These are phyloP conservation scores for Sisymbrium altissimum DNA, from an alignment of 345 rosid species.

Conservation along the genomic window DNA sequence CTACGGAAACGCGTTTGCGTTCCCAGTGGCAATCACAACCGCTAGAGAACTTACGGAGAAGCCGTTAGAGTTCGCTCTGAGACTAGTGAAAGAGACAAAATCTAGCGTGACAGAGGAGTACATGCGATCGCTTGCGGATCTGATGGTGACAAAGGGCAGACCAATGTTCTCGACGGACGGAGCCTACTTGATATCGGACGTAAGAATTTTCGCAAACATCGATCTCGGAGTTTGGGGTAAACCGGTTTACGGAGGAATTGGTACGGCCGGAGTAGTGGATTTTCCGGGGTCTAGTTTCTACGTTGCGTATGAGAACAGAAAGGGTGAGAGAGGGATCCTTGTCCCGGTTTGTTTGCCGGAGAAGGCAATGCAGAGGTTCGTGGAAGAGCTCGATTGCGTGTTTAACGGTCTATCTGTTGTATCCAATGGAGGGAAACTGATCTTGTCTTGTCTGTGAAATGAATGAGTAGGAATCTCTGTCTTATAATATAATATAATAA, in stretches of 20 bases:
- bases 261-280: neutral
- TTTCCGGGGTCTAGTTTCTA: constrained; percentile 32
- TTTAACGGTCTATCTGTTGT: constrained; percentile 10
- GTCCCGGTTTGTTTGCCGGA: constrained; percentile 50
- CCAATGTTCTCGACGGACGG: constrained; percentile 38
- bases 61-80: constrained; percentile 38
- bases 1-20: constrained; percentile 43
- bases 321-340: constrained; percentile 43
- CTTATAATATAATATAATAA: too few relatives aligned
- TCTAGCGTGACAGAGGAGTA: constrained; percentile 46
- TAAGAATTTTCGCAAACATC: constrained; percentile 31
- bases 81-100: constrained; percentile 32
- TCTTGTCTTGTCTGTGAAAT: constrained; percentile 18
- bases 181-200: constrained; percentile 39
- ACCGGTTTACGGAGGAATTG: constrained; percentile 40
- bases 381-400: constrained; percentile 33
- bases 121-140: constrained; percentile 47
- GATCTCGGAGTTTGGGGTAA: constrained; percentile 56
- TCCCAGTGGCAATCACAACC: constrained; percentile 30
- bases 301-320: constrained; percentile 23
- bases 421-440: neutral
- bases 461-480: neutral
- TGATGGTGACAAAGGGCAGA: constrained; percentile 46
- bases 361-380: constrained; percentile 44
- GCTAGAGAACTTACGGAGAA: constrained; percentile 14